Evolutionary conservation across 148 eudicot species (phyloP).

Genomic region (Heliosperma pusillum): DNA sequence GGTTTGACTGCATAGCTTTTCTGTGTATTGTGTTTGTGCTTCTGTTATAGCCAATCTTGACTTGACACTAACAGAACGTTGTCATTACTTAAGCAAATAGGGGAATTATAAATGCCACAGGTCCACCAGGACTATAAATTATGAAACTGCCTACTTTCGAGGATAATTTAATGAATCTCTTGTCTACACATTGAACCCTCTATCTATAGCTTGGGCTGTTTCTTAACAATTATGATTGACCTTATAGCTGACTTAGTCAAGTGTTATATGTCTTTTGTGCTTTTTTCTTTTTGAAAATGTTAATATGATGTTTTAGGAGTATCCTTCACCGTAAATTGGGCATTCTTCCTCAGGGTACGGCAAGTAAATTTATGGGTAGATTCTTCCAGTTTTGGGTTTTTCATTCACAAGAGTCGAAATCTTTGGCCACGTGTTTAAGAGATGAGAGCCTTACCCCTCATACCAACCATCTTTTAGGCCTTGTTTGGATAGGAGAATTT

Average conservation of each 20-base stretch:
- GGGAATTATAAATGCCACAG: not conserved
- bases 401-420: too few species aligned
- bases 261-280: not conserved
- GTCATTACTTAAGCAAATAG: not conserved
- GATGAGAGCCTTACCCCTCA: too few species aligned
- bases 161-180: not conserved
- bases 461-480: too few species aligned
- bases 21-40: not conserved
- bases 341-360: not conserved
- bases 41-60: not conserved
- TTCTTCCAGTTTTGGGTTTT: not conserved
- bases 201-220: not conserved
- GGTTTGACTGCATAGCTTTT: slow-evolving; percentile 36
- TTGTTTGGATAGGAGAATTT: too few species aligned
- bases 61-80: not conserved
- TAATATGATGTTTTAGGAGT: not conserved
- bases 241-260: not conserved
- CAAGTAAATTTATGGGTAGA: not conserved
- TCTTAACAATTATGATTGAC: not conserved
- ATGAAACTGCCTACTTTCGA: not conserved
- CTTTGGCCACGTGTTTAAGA: too few species aligned
- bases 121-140: not conserved
- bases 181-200: not conserved
- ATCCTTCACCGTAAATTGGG: not conserved
- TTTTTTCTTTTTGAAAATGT: not conserved